Conservation (phyloP, 2,329 filamentous ascomycete species). For the Aureobasidium sp. region DNA sequence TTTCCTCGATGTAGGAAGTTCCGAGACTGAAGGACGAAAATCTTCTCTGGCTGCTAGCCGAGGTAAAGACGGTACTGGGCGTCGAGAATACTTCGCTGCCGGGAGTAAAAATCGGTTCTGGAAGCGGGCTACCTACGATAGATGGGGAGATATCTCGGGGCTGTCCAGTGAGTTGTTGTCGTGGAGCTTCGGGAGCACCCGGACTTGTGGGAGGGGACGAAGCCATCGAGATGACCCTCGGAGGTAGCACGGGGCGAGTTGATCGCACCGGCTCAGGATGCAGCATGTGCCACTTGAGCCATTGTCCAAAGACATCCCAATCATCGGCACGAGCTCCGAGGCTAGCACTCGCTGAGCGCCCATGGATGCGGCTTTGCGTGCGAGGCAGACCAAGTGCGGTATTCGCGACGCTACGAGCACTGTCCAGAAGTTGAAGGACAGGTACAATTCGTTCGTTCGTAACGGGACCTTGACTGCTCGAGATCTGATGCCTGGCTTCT, state of each 20-base stretch:
- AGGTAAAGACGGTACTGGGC: background rate
- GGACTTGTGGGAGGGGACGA: background rate
- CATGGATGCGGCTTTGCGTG: background rate
- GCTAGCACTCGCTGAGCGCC: background rate
- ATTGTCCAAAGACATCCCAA: background rate
- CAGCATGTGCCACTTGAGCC: background rate
- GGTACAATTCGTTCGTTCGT: background rate
- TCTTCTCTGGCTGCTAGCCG: background rate
- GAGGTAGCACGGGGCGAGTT: background rate
- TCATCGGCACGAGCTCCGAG: background rate
- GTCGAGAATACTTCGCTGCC: background rate
- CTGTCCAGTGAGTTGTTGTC: background rate
- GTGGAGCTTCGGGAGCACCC: background rate
- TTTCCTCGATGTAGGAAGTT: background rate
- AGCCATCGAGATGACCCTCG: background rate
- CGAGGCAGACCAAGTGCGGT: background rate
- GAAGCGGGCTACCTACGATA: background rate
- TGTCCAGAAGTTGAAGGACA: background rate
- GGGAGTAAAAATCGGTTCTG: background rate
- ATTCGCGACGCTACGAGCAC: background rate
- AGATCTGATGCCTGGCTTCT: background rate
- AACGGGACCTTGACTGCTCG: background rate
- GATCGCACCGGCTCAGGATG: background rate
- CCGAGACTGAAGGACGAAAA: background rate
- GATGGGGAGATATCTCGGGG: background rate